A percentile compares a stretch with the other conserved stretches of the same genome.
Conservation (phyloP, 805 yeast species). For the Candida pini region DNA sequence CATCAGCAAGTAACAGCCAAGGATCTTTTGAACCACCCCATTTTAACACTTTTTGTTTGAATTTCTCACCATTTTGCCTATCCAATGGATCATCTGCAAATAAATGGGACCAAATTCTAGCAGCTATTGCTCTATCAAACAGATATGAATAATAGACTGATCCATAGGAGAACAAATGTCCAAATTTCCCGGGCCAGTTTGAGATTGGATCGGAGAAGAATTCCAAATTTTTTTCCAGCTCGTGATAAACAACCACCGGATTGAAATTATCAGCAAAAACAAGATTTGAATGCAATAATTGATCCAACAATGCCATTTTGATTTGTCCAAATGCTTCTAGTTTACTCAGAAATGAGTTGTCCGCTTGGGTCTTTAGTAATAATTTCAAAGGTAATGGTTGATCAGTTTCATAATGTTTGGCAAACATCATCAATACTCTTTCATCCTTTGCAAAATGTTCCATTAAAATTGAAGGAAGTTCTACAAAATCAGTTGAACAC, state of each 20-base stretch:
- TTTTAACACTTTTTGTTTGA: slow-evolving; percentile 60
- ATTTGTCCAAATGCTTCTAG: slow-evolving; percentile 83
- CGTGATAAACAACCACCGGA: slow-evolving; percentile 59
- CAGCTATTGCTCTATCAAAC: slow-evolving; percentile 88
- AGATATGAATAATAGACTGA: slow-evolving; percentile 90
- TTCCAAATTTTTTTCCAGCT: slow-evolving; percentile 50
- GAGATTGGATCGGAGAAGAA: slow-evolving; percentile 66
- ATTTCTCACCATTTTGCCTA: slow-evolving; percentile 68
- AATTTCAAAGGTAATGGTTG: slow-evolving; percentile 48
- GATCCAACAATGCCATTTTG: slow-evolving; percentile 87
- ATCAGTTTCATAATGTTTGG: slow-evolving; percentile 65
- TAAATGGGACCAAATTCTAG: slow-evolving; percentile 71
- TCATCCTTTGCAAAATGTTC: slow-evolving; percentile 85
- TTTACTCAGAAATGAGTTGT: slow-evolving; percentile 48
- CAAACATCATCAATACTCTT: slow-evolving; percentile 66
- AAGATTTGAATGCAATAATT: slow-evolving; percentile 55
- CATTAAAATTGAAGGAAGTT: slow-evolving; percentile 93
- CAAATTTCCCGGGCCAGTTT: slow-evolving; percentile 91
- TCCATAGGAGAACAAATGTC: slow-evolving; percentile 90
- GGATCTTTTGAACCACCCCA: slow-evolving; percentile 97
- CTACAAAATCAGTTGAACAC: slow-evolving; percentile 95
- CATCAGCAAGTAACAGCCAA: slow-evolving; percentile 79
- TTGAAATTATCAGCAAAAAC: slow-evolving; percentile 41
- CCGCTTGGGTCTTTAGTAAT: slow-evolving; percentile 46
- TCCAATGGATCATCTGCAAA: slow-evolving; percentile 69